Base-by-base conservation (phyloP, 2,329 filamentous ascomycete genomes). In the Cladosporium sp. region DNA sequence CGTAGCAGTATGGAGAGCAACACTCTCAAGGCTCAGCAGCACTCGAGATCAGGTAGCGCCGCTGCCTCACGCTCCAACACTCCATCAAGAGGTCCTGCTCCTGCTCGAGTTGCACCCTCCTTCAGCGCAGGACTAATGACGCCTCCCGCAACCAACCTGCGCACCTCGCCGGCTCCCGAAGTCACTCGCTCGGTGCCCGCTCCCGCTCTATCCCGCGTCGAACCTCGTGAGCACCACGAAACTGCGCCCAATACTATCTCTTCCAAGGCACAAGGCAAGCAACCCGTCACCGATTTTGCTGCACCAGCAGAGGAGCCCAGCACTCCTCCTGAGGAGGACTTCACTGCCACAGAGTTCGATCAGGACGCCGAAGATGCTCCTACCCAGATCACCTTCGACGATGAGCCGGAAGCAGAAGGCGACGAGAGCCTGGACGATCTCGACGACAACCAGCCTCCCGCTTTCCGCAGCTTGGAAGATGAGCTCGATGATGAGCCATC, bases 61-160 rank as follows among this genome's bases (percentile, higher is more conserved):
- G 20, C 32, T 5, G 40, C 39, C 42, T 40, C 54, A 10, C 60
- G 64, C 10, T 80, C 61, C 71, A 72, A 56, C 76, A 77, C 67
- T 66, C 84, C 42, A 78, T 83, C 52, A 74, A 78, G 58, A 61
- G 58, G 59, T 56, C 58, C 56, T 47, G 44, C 57, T 8, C 34
- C 60, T 45, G 52, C 63, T 66, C 77, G 77, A 73, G 59, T 72
- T 66, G 69, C 77, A 3, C 79, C 85, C 1, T 80, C 83, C 55
- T 83, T 80, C 49, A 78, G 92, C 19, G 87, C 87, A 0, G 92
- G 92, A 1, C 83, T 96, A 20, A 80, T 97, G 78, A 97, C 93
- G 1, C 92, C 93, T n/a, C 93, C 92, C 4, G 85, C 88, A 28
- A 91, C 89, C 3, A 84, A 85, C 56, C 72, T 88, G 48, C 86